Percentiles rank a stretch among this genome's conserved stretches.
phyloP scores from a whole-genome alignment of 352 stramenopile genomes.

The Globisporangium recalcitrans region DNA sequence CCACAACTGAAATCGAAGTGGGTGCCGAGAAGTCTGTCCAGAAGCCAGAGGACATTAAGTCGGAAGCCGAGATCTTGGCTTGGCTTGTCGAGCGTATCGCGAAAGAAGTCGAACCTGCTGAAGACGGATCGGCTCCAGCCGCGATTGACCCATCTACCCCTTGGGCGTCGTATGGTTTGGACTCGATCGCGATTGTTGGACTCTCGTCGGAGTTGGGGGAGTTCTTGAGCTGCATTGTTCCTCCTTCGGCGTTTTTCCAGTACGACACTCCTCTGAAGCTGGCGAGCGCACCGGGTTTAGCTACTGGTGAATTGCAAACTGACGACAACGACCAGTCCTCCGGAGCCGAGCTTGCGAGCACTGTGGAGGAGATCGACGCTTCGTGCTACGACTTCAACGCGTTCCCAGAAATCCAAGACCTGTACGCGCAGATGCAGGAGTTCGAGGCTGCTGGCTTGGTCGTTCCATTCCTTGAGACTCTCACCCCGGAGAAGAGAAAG shows the following conservation, averaged over 20 bases:
- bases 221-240: constrained; percentile 64
- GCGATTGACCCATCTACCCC: constrained; percentile 50
- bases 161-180: constrained; percentile 59
- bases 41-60: constrained; percentile 40
- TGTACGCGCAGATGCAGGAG: constrained; percentile 69
- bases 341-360: constrained; percentile 24
- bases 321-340: constrained; percentile 6
- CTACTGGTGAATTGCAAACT: constrained; percentile 43
- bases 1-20: constrained; percentile 4
- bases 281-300: constrained; percentile 46
- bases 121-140: constrained; percentile 15
- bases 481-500: constrained; percentile 61
- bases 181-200: constrained; percentile 64
- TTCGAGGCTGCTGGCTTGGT: constrained; percentile 62
- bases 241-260: constrained; percentile 65
- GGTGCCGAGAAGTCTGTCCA: constrained; percentile 17
- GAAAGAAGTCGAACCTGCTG: constrained; percentile 29
- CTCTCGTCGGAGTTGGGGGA: constrained; percentile 59
- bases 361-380: constrained; percentile 55
- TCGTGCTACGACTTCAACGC: constrained; percentile 61
- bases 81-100: constrained; percentile 66
- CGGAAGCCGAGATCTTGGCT: constrained; percentile 57
- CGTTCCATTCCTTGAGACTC: constrained; percentile 64
- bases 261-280: constrained; percentile 61
- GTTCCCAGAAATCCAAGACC: constrained; percentile 60